Conservation (phyloP, 441 rosid species). For the Mallotus repandus region DNA sequence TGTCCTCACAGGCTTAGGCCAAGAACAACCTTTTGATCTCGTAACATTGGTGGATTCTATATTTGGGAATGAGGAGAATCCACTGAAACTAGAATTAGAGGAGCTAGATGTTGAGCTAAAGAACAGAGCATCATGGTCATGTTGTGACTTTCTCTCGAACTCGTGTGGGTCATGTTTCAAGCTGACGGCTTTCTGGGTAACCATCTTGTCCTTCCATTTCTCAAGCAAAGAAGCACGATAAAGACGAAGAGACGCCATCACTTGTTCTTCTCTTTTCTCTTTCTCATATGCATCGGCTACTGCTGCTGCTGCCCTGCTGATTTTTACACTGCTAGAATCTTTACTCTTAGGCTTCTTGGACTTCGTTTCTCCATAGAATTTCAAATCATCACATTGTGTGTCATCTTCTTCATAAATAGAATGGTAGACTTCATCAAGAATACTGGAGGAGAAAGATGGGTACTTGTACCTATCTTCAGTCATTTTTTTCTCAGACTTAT, state of each 20-base stretch:
- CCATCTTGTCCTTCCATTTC: conserved; percentile 43
- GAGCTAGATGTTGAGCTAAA: too few relatives aligned
- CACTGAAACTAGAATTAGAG: conserved; percentile 66
- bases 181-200: conserved; percentile 18
- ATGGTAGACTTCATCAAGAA: conserved; percentile 87
- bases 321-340: conserved; percentile 10
- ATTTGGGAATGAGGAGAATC: conserved; percentile 73
- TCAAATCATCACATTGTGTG: conserved; percentile 34
- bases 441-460: conserved; percentile 88
- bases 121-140: conserved; percentile 34
- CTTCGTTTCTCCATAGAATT: conserved; percentile 40
- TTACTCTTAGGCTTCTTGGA: conserved; percentile 47
- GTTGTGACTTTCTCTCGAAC: conserved; percentile 29
- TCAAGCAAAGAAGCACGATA: conserved; percentile 36
- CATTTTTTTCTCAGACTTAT: conserved; percentile 35
- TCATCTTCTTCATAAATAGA: conserved; percentile 57
- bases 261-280: conserved; percentile 21
- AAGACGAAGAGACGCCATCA: conserved; percentile 19
- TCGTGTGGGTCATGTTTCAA: conserved; percentile 24
- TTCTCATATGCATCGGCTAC: conserved; percentile 14
- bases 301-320: too few relatives aligned
- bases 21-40: conserved; percentile 37
- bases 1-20: conserved; percentile 57
- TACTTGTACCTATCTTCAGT: conserved; percentile 30
- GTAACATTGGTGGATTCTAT: conserved; percentile 49